Conservation (phyloP, 192 early-diverging fungal species). For the Oehlia diaphana region DNA sequence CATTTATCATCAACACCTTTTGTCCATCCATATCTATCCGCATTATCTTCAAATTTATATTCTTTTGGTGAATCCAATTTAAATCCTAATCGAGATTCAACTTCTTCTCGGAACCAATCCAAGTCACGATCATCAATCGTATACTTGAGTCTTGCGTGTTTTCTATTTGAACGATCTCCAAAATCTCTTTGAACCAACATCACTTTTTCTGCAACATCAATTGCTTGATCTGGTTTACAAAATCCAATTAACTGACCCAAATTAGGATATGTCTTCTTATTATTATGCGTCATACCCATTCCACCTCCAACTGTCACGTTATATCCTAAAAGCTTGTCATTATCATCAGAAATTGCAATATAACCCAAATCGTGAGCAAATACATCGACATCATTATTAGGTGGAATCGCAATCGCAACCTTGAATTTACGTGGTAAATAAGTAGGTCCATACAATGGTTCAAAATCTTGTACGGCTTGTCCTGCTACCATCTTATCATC, state of each 20-base stretch:
- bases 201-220: constrained; percentile 86
- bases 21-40: constrained; percentile 95
- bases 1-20: constrained; percentile 64
- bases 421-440: constrained; percentile 98
- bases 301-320: constrained; percentile 95
- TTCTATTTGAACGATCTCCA: constrained; percentile 96
- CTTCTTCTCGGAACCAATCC: constrained; percentile 86
- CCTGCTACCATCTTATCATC: constrained; percentile 87
- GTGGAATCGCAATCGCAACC: constrained; percentile 90
- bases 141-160: constrained; percentile 98
- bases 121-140: constrained; percentile 95
- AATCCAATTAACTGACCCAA: constrained; percentile 80
- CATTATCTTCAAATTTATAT: constrained; percentile 83
- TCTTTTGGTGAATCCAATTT: constrained; percentile 65
- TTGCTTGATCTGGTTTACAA: constrained; percentile 72
- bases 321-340: constrained; percentile 80
- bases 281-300: constrained; percentile 98
- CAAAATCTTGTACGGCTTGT: constrained; percentile 76
- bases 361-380: constrained; percentile 94
- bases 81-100: constrained; percentile 81
- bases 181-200: constrained; percentile 92
- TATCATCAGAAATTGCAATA: constrained; percentile 81
- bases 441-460: constrained; percentile 91
- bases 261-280: constrained; percentile 95
- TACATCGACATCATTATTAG: constrained; percentile 96